Base-by-base conservation (phyloP, 73 alveolate genomes). In the Paramecium bursaria region DNA sequence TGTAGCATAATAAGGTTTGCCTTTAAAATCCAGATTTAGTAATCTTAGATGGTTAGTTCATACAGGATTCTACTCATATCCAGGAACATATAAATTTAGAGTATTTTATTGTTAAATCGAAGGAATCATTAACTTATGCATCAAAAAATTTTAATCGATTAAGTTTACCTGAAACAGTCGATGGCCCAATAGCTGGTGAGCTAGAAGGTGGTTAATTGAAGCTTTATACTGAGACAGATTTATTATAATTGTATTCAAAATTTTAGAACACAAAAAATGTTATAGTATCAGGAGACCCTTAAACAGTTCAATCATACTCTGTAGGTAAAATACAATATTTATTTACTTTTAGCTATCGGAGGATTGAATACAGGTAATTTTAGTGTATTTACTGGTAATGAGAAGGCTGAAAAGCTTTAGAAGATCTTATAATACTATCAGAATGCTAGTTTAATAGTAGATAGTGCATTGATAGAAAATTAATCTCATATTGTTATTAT, bases 71-170 rank as follows among this genome's bases (percentile, higher is more conserved):
- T 79, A 79, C 35, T 53, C 89, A 1, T 79, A 53, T 55, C 82
- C 89, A 31, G 89, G 89, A 4, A 79, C 89, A 17, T 79, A 79
- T 48, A 79, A 79, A 54, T 79, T 79, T 73, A 79, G 89, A 55
- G 89, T 75, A 75, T 33, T 44, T 48, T 23, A 26, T 17, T n/a
- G 13, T 29, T 26, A 23, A 50, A n/a, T 7, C 29, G n/a, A n/a
- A 51, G 75, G 52, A 54, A 48, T 74, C 51, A 11, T 33, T 79
- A 39, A 61, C 35, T 19, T 79, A 79, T 46, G 89, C 89, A 10
- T 53, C 85, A 30, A 79, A 27, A 57, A 79, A 79, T 46, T 79
- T 79, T 39, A 79, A 79, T 53, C 39, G 85, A 7, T 57, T 79
- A 27, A 27, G 54, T 44, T 50, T 79, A 27, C 85, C 89, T 14